Evolutionary conservation across 352 stramenopile species (phyloP), one percentile per base, ranked within the genome.

Genomic region (Globisporangium barbulae): DNA sequence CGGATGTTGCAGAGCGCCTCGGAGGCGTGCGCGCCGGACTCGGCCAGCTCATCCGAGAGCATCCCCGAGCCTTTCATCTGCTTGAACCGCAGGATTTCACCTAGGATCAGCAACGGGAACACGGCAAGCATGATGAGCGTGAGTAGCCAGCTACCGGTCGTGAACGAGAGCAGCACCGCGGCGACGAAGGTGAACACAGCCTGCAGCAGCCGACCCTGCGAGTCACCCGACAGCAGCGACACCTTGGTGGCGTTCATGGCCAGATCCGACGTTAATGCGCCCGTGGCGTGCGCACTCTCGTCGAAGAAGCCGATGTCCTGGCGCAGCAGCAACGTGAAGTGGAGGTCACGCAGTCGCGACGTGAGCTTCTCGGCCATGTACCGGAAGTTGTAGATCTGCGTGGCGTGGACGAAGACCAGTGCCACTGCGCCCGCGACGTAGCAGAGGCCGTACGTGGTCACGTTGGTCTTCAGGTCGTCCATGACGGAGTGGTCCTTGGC

Each of bases 241-340:
- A 82, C 75, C n/a, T 67, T 79, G 0, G 86, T 57, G 0, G 77
- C 74, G 15, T 93, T 76, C 15, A 74, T 73, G 6, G 83, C 69
- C 5, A 91, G 69, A 5, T 73, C 75, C 2, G 88, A 72, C 9
- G 87, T 80, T 13, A 94, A 47, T 3, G 64, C 68, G 10, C 86
- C 81, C 0, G 82, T 62, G 0, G 72, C 70, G 60, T 96, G 70
- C 22, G 75, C 41, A 9, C 73, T 64, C 0, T 66, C 61, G 56
- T 96, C 88, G 44, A 96, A 96, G 65, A 87, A 97, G 0, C 71
- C 61, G 49, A 95, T 63, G 10, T 76, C 68, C 41, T 88, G 79
- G 3, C 69, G 73, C 21, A 78, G 54, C 0, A 88, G 60, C 5
- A 79, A 79, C 13, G 54, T 65, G 49, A 89, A 85, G 52, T 88